Conservation (phyloP, 768 basidiomycete genomes). For the Naganishia onofrii region DNA sequence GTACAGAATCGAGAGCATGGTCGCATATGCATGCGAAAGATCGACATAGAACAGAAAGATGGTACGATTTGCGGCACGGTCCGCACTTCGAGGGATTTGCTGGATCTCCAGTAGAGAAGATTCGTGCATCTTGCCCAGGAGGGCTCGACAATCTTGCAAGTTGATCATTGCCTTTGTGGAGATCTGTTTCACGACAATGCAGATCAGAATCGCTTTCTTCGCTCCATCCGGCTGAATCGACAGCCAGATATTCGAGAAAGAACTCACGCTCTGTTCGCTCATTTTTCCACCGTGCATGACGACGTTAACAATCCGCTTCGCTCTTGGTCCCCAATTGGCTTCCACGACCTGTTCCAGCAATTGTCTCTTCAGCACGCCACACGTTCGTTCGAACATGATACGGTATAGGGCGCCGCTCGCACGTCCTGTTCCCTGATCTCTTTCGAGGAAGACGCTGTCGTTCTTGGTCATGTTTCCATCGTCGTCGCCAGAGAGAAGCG, state of each 20-base stretch:
- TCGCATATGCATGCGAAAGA: conserved; percentile 73
- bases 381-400: conserved; percentile 74
- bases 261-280: conserved; percentile 84
- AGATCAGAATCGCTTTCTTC: not conserved
- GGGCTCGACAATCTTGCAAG: conserved; percentile 75
- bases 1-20: conserved; percentile 73
- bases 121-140: conserved; percentile 72
- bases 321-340: conserved; percentile 78
- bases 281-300: conserved; percentile 80
- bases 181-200: conserved; percentile 59
- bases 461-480: conserved; percentile 71
- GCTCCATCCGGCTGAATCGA: not conserved
- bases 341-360: conserved; percentile 74
- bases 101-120: conserved; percentile 84
- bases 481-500: conserved; percentile 73
- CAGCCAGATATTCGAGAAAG: no score
- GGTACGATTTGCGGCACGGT: conserved; percentile 61
- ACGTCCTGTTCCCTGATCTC: conserved; percentile 56
- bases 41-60: conserved; percentile 97
- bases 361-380: conserved; percentile 64
- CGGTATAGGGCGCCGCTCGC: conserved; percentile 59
- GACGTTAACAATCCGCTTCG: conserved; percentile 75
- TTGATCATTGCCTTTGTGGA: conserved; percentile 91
- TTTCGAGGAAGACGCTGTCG: conserved; percentile 68
- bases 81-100: conserved; percentile 85